These are phyloP conservation scores for Suhomyces panamericanus DNA, from an alignment of 1,139 yeast species.

Conservation along the genomic window DNA sequence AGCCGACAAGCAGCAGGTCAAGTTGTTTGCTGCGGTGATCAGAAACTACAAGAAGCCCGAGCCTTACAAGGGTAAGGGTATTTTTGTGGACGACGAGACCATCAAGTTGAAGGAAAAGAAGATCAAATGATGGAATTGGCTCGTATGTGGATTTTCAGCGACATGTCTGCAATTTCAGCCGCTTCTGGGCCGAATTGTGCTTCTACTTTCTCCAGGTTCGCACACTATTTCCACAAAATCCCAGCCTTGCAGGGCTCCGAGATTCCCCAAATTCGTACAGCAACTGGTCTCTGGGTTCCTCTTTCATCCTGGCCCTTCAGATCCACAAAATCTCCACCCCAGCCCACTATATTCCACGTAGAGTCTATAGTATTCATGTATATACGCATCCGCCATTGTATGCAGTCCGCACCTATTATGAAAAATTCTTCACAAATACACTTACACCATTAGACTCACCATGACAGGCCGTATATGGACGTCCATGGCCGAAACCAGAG, in stretches of 20 bases:
- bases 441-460: neutral
- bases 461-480: slow-evolving; percentile 9
- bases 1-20: slow-evolving; percentile 81
- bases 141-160: no score
- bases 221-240: no score
- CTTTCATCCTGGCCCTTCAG: no score
- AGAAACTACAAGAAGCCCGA: slow-evolving; percentile 93
- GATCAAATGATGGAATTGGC: slow-evolving; percentile 57
- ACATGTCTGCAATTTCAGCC: no score
- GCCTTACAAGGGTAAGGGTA: slow-evolving; percentile 98
- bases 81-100: slow-evolving; percentile 88
- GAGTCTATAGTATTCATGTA: slow-evolving; percentile 3
- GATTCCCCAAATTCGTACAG: no score
- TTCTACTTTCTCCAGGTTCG: no score
- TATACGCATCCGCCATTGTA: slow-evolving; percentile 6
- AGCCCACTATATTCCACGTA: neutral
- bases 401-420: slow-evolving; percentile 4
- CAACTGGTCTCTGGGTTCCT: no score
- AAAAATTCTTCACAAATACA: slow-evolving; percentile 1
- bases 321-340: no score
- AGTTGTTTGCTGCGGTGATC: slow-evolving; percentile 83
- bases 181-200: neutral
- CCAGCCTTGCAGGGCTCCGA: no score
- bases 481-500: neutral
- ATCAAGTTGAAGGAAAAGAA: slow-evolving; percentile 88